Conservation (phyloP, 1,284 basidiomycete genomes). For the Ustilago cynodontis region DNA sequence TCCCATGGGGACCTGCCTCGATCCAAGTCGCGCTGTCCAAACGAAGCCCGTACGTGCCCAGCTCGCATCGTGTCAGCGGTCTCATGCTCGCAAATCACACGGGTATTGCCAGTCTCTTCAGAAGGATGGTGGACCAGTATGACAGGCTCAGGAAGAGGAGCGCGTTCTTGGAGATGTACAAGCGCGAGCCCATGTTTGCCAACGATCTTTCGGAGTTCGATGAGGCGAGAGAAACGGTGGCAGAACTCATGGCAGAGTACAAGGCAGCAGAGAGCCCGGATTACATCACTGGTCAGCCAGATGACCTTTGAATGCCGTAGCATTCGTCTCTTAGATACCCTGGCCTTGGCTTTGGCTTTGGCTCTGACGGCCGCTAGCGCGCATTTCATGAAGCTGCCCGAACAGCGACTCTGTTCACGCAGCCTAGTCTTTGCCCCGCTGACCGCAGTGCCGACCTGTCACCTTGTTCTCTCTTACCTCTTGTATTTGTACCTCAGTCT, state of each 20-base stretch:
- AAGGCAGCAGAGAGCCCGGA: conserved; percentile 65
- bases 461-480: background rate
- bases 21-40: conserved; percentile 97
- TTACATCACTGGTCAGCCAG: conserved; percentile 54
- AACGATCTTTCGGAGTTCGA: conserved; percentile 67
- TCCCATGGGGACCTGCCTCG: conserved; percentile 98
- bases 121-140: conserved; percentile 95
- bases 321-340: background rate
- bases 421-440: background rate
- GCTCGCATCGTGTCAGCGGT: conserved; percentile 91
- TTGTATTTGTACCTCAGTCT: conserved; percentile 32
- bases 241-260: conserved; percentile 68
- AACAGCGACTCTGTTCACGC: background rate
- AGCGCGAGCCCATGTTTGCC: conserved; percentile 80
- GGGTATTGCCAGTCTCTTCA: conserved; percentile 86
- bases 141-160: conserved; percentile 88
- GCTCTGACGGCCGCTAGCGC: background rate
- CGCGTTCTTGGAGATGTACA: conserved; percentile 97
- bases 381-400: background rate
- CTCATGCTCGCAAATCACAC: conserved; percentile 99
- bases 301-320: conserved; percentile 34
- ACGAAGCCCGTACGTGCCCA: conserved; percentile 86
- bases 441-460: background rate
- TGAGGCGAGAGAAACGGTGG: conserved; percentile 66
- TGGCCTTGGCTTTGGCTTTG: background rate